Evolutionary conservation across 345 rosid species (phyloP).

Genomic region (Capsella bursapastoris): DNA sequence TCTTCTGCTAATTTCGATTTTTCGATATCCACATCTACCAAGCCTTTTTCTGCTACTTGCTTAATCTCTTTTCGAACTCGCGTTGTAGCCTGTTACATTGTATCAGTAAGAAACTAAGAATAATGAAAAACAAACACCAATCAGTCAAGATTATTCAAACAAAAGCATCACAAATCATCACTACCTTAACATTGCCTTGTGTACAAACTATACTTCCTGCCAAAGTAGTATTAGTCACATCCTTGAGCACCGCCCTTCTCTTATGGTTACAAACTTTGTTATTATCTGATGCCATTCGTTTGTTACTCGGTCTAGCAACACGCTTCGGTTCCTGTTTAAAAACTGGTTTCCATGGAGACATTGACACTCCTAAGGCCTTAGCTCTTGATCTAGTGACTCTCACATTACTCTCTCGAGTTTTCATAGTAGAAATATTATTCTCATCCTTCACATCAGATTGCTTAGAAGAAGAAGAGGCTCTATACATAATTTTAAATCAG

Average conservation of each 20-base stretch:
- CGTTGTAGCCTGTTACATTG: slow-evolving; percentile 52
- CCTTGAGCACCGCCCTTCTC: slow-evolving; percentile 77
- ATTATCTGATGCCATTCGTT: slow-evolving; percentile 72
- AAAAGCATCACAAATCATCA: background rate
- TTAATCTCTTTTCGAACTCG: slow-evolving; percentile 44
- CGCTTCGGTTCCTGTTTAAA: slow-evolving; percentile 64
- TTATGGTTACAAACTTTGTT: slow-evolving; percentile 54
- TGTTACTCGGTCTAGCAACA: slow-evolving; percentile 45
- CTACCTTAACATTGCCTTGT: slow-evolving; percentile 53
- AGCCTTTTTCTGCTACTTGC: slow-evolving; percentile 40
- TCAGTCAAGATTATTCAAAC: background rate
- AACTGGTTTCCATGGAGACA: slow-evolving; percentile 57
- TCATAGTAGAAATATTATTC: slow-evolving; percentile 42
- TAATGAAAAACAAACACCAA: background rate
- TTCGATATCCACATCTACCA: slow-evolving; percentile 50
- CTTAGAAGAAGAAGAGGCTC: slow-evolving; percentile 40
- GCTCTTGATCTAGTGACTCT: slow-evolving; percentile 76
- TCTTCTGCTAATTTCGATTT: slow-evolving; percentile 67
- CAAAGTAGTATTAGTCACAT: slow-evolving; percentile 58
- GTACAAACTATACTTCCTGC: slow-evolving; percentile 34
- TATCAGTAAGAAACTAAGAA: slow-evolving; percentile 13
- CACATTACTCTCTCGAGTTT: slow-evolving; percentile 44
- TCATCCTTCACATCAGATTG: slow-evolving; percentile 59
- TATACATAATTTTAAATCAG: slow-evolving; percentile 15
- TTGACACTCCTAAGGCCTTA: slow-evolving; percentile 60